These are phyloP conservation scores for Boletus barrowsii DNA, from an alignment of 768 basidiomycete species.

Conservation along the genomic window DNA sequence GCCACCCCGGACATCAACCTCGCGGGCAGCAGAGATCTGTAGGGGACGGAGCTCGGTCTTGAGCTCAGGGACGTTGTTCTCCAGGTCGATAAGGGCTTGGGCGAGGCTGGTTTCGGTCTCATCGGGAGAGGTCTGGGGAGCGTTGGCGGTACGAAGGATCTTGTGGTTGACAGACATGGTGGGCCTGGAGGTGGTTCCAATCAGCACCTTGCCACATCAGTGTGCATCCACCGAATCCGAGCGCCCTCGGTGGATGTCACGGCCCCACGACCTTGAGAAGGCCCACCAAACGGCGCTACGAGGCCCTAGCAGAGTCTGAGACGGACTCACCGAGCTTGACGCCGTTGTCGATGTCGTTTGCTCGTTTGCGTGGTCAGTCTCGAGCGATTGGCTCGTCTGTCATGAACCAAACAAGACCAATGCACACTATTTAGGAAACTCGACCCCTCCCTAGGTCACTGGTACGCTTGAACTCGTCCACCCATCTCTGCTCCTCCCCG, in stretches of 20 bases:
- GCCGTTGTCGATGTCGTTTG: slow-evolving; percentile 49
- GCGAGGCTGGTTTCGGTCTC: slow-evolving; percentile 90
- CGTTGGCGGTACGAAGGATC: slow-evolving; percentile 95
- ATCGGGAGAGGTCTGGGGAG: slow-evolving; percentile 83
- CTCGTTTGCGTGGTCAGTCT: slow-evolving; percentile 20
- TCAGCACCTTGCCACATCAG: slow-evolving; percentile 43
- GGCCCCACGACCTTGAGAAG: slow-evolving; percentile 17
- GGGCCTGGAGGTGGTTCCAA: slow-evolving; percentile 19
- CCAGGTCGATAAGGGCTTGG: slow-evolving; percentile 95
- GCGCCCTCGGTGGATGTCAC: slow-evolving; percentile 19
- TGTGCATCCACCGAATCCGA: slow-evolving; percentile 56
- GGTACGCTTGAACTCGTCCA: slow-evolving; percentile 76
- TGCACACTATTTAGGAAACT: slow-evolving; percentile 12
- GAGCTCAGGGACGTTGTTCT: slow-evolving; percentile 97
- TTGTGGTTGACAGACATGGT: slow-evolving; percentile 80
- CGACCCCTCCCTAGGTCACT: slow-evolving; percentile 24
- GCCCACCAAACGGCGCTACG: slow-evolving; percentile 13
- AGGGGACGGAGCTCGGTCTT: slow-evolving; percentile 93
- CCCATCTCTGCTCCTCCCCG: slow-evolving; percentile 75
- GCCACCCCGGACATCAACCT: slow-evolving; percentile 98
- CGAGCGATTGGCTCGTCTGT: slow-evolving; percentile 2
- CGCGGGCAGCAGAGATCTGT: slow-evolving; percentile 97
- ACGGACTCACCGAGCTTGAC: slow-evolving; percentile 67
- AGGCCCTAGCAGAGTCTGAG: slow-evolving; percentile 26
- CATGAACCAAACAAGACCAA: slow-evolving; percentile 33